Base-by-base conservation (phyloP, 441 rosid species). In the Sinapis alba region DNA sequence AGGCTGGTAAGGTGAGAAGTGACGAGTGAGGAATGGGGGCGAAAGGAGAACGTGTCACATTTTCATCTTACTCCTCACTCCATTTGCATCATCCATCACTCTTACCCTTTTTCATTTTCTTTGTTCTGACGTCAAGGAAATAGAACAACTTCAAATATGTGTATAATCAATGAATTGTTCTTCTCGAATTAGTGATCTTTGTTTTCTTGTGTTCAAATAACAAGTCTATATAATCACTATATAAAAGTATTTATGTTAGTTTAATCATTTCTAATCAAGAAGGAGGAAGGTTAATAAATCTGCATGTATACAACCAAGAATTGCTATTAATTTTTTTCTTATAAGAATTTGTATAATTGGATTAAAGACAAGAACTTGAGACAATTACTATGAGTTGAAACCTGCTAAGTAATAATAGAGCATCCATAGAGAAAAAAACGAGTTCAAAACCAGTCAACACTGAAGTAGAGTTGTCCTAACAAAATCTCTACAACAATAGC, bases 1-100 rank as follows among this genome's bases (percentile, higher is more conserved):
- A 58, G 24, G 72, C 59, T 60, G 68, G 62, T 57, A 57, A 36
- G 64, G 73, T 74, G 78, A 75, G 56, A 54, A 75, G 78, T 69
- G 79, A 75, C 79, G 69, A 75, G 32, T 0, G 65, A 23, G 70
- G 6, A 7, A 68, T 75, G 74, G 79, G 50, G 15, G 51, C 60
- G 24, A 56, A 62, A 62, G 11, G n/a, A 26, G 74, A 62, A 69
- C 41, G 70, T 76, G 79, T 69, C 79, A 20, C 65, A 54, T 7
- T 69, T 27, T 62, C 70, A 15, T 27, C 11, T 62, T 69, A 38
- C 16, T 54, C 63, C 10, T 47, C 68, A 16, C 61, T 5, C 7
- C 15, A 8, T 26, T 53, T 45, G 70, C 70, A 53, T 60, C 73
- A 75, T 68, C 13, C 47, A 41, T 41, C 65, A 28, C 30, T 27